A percentile compares a stretch with the other conserved stretches of the same genome.
Conservation (phyloP, 331 rosid species). For the Saraca asoca region DNA sequence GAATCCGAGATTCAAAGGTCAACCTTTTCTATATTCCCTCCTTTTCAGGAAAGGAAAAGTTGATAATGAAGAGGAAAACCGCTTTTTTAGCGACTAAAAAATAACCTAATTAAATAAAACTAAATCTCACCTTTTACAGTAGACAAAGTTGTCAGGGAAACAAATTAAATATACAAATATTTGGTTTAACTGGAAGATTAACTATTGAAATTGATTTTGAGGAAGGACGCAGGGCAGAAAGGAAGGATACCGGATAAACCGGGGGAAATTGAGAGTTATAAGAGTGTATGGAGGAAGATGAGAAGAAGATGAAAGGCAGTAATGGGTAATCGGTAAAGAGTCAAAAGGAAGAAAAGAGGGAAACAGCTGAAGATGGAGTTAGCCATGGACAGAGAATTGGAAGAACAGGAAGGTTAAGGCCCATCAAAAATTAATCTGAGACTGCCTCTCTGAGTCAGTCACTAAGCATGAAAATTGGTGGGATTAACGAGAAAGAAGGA, state of each 20-base stretch:
- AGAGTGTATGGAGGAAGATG: conserved; percentile 89
- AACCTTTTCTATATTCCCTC: not conserved
- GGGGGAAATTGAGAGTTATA: conserved; percentile 44
- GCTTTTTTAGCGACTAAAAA: no score
- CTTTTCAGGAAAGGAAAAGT: not conserved
- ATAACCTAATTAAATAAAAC: not conserved
- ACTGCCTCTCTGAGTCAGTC: conserved; percentile 20
- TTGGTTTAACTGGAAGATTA: not conserved
- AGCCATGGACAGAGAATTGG: conserved; percentile 51
- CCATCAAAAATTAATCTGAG: conserved; percentile 56
- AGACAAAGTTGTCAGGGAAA: no score
- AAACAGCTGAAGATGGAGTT: conserved; percentile 26
- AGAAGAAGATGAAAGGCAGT: conserved; percentile 82
- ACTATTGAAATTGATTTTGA: not conserved
- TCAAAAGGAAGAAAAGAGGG: conserved; percentile 43
- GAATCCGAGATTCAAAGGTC: conserved; percentile 14
- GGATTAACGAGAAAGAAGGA: not conserved
- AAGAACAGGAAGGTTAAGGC: conserved; percentile 49
- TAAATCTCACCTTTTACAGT: not conserved
- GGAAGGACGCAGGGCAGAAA: not conserved
- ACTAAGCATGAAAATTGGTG: not conserved
- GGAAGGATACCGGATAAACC: conserved; percentile 34
- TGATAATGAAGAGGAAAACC: no score
- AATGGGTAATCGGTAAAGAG: conserved; percentile 64
- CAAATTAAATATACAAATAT: not conserved